A percentile compares a stretch with the other conserved stretches of the same genome.
phyloP scores from a whole-genome alignment of 805 yeast species.

The Saccharomycopsis sp. region DNA sequence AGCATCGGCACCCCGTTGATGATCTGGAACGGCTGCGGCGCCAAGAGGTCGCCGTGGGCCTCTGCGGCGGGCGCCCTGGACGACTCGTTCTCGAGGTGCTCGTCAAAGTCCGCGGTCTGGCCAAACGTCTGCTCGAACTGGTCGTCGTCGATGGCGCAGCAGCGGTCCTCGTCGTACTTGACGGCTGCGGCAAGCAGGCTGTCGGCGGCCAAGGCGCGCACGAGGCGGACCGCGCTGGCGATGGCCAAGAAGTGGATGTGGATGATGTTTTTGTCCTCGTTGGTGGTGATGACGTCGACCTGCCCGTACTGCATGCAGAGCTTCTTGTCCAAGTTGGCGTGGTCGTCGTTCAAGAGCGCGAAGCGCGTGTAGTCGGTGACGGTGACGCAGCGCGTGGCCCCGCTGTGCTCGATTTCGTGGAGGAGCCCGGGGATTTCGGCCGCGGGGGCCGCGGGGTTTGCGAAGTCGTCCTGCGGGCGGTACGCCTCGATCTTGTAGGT shows the following conservation, averaged over 20 bases:
- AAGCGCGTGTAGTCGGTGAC: conserved; percentile 15
- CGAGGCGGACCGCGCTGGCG: conserved; percentile 12
- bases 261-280: conserved; percentile 19
- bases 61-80: background rate
- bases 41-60: background rate
- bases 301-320: conserved; percentile 16
- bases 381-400: conserved; percentile 18
- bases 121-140: conserved; percentile 19
- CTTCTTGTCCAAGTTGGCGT: conserved; percentile 21
- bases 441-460: background rate
- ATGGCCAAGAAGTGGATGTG: conserved; percentile 18
- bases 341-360: conserved; percentile 19
- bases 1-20: background rate
- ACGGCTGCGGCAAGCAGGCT: no score
- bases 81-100: conserved; percentile 12
- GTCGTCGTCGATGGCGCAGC: conserved; percentile 19
- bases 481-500: conserved; percentile 14
- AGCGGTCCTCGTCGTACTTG: conserved; percentile 17
- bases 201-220: no score
- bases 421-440: conserved; percentile 3
- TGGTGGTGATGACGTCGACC: conserved; percentile 19
- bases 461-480: conserved; percentile 7
- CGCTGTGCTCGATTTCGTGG: conserved; percentile 14
- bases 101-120: conserved; percentile 13
- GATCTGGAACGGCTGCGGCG: background rate